These are phyloP conservation scores for Aspergillus ruber DNA, from an alignment of 2,329 filamentous ascomycete species.

Conservation along the genomic window DNA sequence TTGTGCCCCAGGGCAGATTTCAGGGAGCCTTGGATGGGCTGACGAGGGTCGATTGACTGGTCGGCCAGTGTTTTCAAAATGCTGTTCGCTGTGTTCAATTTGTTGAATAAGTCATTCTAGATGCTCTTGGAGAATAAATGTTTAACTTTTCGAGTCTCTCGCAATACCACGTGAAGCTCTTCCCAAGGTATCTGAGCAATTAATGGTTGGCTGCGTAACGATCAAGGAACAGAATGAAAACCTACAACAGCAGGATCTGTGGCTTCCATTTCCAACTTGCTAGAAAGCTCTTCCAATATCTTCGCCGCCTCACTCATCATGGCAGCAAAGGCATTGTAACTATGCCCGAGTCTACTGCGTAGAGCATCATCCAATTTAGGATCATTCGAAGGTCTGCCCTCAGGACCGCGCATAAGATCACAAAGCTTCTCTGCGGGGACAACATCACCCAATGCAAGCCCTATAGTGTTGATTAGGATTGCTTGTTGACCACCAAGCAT, in stretches of 20 bases:
- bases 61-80: background rate
- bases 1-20: background rate
- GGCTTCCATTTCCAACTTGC: conserved; percentile 1
- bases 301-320: conserved; percentile 1
- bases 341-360: background rate
- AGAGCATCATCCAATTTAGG: conserved; percentile 1
- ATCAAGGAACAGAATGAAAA: background rate
- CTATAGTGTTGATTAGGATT: conserved; percentile 7
- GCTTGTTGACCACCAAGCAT: conserved; percentile 5
- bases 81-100: background rate
- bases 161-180: background rate
- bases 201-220: background rate
- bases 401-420: conserved; percentile 5
- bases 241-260: background rate
- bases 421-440: conserved; percentile 5
- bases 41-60: background rate
- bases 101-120: background rate
- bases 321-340: conserved; percentile 6
- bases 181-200: background rate
- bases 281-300: conserved; percentile 5
- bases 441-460: conserved; percentile 3
- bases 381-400: conserved; percentile 1
- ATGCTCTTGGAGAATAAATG: conserved; percentile 1
- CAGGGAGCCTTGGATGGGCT: background rate
- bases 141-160: background rate